Conservation (phyloP, 1,284 basidiomycete species). For the Polyporus tsugae region DNA sequence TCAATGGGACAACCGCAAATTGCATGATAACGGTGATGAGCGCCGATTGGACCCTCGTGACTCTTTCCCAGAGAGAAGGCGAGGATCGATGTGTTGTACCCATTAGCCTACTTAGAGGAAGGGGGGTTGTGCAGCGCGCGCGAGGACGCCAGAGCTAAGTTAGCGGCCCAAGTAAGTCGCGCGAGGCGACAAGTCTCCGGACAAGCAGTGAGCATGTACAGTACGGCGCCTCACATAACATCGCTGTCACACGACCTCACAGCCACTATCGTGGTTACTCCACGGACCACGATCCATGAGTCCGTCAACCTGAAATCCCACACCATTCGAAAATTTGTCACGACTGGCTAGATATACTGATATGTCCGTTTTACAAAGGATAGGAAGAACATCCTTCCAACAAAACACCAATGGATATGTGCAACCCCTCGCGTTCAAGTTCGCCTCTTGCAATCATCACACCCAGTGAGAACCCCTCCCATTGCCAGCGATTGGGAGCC, state of each 20-base stretch:
- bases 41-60: not conserved
- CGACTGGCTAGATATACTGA: no score
- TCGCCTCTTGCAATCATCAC: no score
- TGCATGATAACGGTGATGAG: slow-evolving; percentile 2
- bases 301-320: no score
- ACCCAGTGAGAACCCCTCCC: no score
- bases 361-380: no score
- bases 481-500: no score
- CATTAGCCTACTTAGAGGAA: not conserved
- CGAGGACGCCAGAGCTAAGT: not conserved
- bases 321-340: no score
- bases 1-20: not conserved
- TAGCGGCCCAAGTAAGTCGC: no score
- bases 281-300: no score
- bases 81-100: not conserved
- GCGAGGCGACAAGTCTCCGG: not conserved
- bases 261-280: not conserved
- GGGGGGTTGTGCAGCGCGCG: not conserved
- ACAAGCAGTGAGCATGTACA: not conserved
- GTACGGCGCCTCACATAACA: not conserved
- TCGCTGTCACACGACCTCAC: not conserved
- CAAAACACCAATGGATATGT: not conserved
- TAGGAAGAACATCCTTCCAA: not conserved
- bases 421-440: not conserved
- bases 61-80: not conserved